These are phyloP conservation scores for Arachis hypogaea DNA, from an alignment of 306 rosid genomes.

Conservation along the genomic window DNA sequence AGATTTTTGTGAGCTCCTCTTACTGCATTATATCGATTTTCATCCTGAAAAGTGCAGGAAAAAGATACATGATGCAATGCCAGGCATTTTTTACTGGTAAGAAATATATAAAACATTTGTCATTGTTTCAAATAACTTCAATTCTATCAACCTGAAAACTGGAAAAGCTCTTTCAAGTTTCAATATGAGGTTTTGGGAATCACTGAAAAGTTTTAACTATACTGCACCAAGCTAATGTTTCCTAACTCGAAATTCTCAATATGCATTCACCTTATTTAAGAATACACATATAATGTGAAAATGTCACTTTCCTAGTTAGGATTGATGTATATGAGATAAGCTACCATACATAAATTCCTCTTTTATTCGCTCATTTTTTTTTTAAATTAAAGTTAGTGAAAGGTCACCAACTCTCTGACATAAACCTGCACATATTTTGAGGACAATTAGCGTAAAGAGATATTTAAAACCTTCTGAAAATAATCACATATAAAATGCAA, in stretches of 20 bases:
- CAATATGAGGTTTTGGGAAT: slow-evolving; percentile 22
- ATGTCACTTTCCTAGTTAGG: slow-evolving; percentile 4
- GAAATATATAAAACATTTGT: neutral
- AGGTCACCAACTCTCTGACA: too few relatives aligned
- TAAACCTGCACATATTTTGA: neutral
- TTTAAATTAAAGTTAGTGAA: too few relatives aligned
- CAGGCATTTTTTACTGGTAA: neutral
- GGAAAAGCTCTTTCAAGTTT: slow-evolving; percentile 2
- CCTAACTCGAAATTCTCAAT: slow-evolving; percentile 15
- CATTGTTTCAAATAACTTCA: slow-evolving; percentile 1
- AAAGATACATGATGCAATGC: slow-evolving; percentile 15
- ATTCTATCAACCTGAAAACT: slow-evolving; percentile 30
- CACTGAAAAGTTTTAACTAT: neutral
- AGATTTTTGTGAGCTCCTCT: slow-evolving; percentile 95
- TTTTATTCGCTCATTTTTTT: too few relatives aligned
- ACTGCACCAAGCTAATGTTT: slow-evolving; percentile 2
- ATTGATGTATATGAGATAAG: neutral
- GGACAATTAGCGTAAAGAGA: slow-evolving; percentile 5
- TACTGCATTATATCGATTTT: slow-evolving; percentile 85
- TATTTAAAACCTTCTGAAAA: slow-evolving; percentile 9
- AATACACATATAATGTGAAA: neutral
- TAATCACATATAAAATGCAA: slow-evolving; percentile 5
- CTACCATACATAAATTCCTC: too few relatives aligned
- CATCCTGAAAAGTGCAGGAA: slow-evolving; percentile 60
- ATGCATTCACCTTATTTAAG: neutral